Evolutionary conservation across 1,284 basidiomycete genomes (phyloP).

Genomic region (Taiwanofungus camphoratus): DNA sequence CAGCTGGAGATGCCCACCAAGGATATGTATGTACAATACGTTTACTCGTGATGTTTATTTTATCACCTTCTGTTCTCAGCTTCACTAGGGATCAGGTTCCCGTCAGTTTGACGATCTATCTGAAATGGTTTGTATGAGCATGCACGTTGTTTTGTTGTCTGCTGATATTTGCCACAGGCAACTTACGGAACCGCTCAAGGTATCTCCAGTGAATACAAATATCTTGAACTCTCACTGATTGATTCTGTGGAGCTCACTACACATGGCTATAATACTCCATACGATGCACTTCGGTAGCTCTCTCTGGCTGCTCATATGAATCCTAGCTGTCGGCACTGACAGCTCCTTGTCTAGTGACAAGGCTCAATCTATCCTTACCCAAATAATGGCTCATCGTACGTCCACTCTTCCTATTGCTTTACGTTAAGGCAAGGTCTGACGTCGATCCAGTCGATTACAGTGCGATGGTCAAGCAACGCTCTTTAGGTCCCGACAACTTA

Average conservation of each 20-base stretch:
- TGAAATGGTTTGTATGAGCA: slow-evolving; percentile 58
- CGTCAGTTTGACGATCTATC: slow-evolving; percentile 73
- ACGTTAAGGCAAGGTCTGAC: not conserved
- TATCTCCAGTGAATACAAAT: slow-evolving; percentile 14
- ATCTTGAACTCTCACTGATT: too few species aligned
- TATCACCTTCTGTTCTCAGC: slow-evolving; percentile 30
- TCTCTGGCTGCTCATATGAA: not conserved
- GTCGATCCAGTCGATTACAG: slow-evolving; percentile 41
- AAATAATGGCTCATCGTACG: slow-evolving; percentile 70
- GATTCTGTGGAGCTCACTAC: slow-evolving; percentile 45
- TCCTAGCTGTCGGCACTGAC: slow-evolving; percentile 4
- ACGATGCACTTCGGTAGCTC: slow-evolving; percentile 57
- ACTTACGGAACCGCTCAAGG: slow-evolving; percentile 67
- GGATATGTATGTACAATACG: slow-evolving; percentile 52
- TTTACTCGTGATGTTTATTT: slow-evolving; percentile 4
- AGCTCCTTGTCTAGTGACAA: slow-evolving; percentile 45
- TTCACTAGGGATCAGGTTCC: slow-evolving; percentile 81
- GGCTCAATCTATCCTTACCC: slow-evolving; percentile 77
- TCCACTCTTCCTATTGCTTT: slow-evolving; percentile 15
- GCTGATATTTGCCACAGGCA: slow-evolving; percentile 35
- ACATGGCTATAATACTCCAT: slow-evolving; percentile 77
- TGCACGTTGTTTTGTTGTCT: not conserved
- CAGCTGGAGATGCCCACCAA: slow-evolving; percentile 82
- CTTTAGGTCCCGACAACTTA: slow-evolving; percentile 66
- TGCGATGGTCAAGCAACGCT: slow-evolving; percentile 72